phyloP scores from a whole-genome alignment of 768 basidiomycete genomes.

The Kwoniella sp. region DNA sequence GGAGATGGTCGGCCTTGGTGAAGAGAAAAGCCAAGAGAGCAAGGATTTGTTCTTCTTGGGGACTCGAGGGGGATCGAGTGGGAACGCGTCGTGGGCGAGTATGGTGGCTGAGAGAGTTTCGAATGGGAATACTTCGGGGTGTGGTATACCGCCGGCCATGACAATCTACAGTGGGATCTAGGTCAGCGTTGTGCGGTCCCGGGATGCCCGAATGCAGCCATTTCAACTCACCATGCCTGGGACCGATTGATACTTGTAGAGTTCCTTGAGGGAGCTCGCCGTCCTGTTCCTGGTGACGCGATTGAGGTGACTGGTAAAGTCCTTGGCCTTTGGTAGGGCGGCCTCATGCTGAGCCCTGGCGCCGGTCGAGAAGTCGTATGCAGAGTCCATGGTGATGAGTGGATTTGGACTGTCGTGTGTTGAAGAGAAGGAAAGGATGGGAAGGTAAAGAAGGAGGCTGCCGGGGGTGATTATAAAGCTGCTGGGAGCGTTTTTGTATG shows the following conservation, averaged over 20 bases:
- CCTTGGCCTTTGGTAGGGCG: constrained; percentile 59
- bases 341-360: background rate
- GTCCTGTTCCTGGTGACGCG: constrained; percentile 61
- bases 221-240: constrained; percentile 57
- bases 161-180: constrained; percentile 53
- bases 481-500: too few relatives aligned
- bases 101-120: constrained; percentile 65
- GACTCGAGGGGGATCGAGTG: constrained; percentile 56
- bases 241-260: constrained; percentile 65
- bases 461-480: constrained; percentile 3
- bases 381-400: constrained; percentile 41
- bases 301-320: constrained; percentile 76
- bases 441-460: background rate
- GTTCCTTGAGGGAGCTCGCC: constrained; percentile 67
- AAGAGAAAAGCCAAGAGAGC: constrained; percentile 51
- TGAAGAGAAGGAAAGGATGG: background rate
- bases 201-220: background rate
- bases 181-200: constrained; percentile 58
- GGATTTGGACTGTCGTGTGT: background rate
- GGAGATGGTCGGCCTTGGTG: constrained; percentile 59
- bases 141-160: constrained; percentile 74
- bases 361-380: constrained; percentile 35
- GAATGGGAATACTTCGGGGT: constrained; percentile 67
- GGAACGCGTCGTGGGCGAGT: constrained; percentile 62
- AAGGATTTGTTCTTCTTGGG: constrained; percentile 44